phyloP scores from a whole-genome alignment of 176 grass and related monocot genomes.

The Zoysia pacifica region DNA sequence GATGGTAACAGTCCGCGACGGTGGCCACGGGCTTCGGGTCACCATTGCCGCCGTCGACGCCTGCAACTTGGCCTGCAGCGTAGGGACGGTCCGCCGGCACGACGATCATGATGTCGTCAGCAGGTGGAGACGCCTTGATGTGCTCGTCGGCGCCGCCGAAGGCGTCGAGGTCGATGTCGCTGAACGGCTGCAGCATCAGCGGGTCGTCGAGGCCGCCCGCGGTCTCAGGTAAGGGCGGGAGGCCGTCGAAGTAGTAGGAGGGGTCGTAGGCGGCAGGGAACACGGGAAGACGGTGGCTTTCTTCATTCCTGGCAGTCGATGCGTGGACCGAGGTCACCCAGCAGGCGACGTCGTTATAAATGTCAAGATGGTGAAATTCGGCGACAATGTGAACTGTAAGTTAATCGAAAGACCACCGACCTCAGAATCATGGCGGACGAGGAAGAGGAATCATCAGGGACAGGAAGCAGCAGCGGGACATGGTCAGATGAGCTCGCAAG shows the following conservation, averaged over 20 bases:
- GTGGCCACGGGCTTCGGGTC: neutral
- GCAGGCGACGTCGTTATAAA: too few species aligned
- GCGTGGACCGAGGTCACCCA: too few species aligned
- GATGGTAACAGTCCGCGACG: neutral
- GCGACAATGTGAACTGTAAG: neutral
- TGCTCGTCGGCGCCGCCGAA: slow-evolving; percentile 20
- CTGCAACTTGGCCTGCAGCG: neutral
- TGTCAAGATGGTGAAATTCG: neutral
- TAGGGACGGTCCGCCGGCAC: neutral
- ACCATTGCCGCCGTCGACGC: neutral
- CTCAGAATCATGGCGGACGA: slow-evolving; percentile 11
- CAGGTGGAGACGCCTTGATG: neutral
- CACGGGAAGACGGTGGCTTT: neutral
- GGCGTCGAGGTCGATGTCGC: slow-evolving; percentile 43
- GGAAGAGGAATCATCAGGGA: neutral
- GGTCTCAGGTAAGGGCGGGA: neutral
- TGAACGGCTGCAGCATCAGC: slow-evolving; percentile 23
- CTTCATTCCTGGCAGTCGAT: slow-evolving; percentile 6
- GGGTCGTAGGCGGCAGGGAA: neutral
- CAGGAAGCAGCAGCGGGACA: neutral
- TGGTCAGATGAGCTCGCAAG: neutral
- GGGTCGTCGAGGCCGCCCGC: slow-evolving; percentile 5
- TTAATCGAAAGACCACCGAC: neutral
- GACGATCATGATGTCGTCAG: neutral
- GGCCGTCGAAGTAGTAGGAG: neutral